phyloP scores from a whole-genome alignment of 441 rosid genomes.

The Syzygium malaccense region DNA sequence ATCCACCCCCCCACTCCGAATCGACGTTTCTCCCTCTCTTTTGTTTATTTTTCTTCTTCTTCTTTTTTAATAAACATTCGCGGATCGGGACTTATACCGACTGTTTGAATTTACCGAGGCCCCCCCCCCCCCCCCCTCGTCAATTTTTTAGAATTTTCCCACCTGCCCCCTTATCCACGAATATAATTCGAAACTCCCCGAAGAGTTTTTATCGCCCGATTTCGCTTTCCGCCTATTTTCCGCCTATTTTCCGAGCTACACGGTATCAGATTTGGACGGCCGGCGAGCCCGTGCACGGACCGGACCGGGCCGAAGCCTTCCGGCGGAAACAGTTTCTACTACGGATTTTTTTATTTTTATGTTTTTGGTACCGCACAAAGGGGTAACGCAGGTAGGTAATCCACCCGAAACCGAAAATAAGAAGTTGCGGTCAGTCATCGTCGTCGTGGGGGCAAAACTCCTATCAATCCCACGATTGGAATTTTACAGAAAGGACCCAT shows the following conservation, averaged over 20 bases:
- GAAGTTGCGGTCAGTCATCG: not conserved
- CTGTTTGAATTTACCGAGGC: not conserved
- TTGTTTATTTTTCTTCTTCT: not conserved
- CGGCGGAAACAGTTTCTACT: not conserved
- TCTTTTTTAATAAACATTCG: accelerated
- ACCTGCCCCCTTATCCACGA: not conserved
- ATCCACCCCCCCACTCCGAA: no score
- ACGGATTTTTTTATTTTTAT: no score
- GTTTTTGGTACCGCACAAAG: no score
- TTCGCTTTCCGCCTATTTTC: not conserved
- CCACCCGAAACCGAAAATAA: not conserved
- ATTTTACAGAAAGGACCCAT: not conserved
- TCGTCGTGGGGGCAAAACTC: not conserved
- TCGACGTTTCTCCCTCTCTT: no score
- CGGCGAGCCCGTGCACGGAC: not conserved
- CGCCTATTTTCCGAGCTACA: not conserved
- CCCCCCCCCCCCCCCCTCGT: not conserved
- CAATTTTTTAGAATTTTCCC: not conserved
- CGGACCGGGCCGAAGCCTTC: not conserved
- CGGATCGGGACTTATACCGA: not conserved
- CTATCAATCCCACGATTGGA: not conserved
- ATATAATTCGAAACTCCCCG: not conserved
- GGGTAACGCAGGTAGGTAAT: not conserved
- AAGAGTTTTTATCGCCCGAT: not conserved
- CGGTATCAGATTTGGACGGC: not conserved